Evolutionary conservation across 1,139 yeast species (phyloP).

Genomic region (Magnusiomyces paraingens): DNA sequence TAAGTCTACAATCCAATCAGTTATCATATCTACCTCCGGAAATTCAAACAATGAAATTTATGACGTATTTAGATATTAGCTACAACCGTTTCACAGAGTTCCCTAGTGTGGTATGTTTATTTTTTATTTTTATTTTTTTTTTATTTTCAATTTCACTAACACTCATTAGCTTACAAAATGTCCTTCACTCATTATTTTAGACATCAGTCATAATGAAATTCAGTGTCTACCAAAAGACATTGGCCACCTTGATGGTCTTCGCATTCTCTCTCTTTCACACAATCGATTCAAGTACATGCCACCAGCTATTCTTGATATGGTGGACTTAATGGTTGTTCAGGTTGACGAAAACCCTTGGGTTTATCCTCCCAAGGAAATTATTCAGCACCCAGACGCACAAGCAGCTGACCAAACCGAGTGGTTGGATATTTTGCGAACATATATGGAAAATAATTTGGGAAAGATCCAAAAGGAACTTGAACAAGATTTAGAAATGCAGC

Average conservation of each 20-base stretch:
- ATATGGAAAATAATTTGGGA: constrained; percentile 29
- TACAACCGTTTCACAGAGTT: constrained; percentile 49
- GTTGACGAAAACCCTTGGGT: constrained; percentile 62
- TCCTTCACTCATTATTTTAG: constrained; percentile 54
- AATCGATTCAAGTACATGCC: constrained; percentile 57
- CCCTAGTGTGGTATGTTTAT: constrained; percentile 39
- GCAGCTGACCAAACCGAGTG: constrained; percentile 45
- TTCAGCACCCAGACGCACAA: constrained; percentile 33
- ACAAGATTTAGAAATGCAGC: background rate
- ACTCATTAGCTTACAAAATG: constrained; percentile 31
- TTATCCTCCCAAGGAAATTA: constrained; percentile 41
- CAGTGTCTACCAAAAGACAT: constrained; percentile 40
- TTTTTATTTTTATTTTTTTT: background rate
- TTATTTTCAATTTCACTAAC: background rate
- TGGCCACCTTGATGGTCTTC: constrained; percentile 35
- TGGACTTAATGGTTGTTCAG: constrained; percentile 55
- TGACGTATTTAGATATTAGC: constrained; percentile 63
- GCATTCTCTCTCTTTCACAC: constrained; percentile 55
- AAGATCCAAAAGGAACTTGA: constrained; percentile 15
- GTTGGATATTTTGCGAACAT: constrained; percentile 46
- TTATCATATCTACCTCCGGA: constrained; percentile 45
- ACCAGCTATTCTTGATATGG: constrained; percentile 47
- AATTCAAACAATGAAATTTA: constrained; percentile 41
- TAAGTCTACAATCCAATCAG: constrained; percentile 49
- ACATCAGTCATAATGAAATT: constrained; percentile 55